Evolutionary conservation across 805 yeast genomes (phyloP), one percentile per base, ranked within the genome.

Genomic region (Teunomyces kruisii): DNA sequence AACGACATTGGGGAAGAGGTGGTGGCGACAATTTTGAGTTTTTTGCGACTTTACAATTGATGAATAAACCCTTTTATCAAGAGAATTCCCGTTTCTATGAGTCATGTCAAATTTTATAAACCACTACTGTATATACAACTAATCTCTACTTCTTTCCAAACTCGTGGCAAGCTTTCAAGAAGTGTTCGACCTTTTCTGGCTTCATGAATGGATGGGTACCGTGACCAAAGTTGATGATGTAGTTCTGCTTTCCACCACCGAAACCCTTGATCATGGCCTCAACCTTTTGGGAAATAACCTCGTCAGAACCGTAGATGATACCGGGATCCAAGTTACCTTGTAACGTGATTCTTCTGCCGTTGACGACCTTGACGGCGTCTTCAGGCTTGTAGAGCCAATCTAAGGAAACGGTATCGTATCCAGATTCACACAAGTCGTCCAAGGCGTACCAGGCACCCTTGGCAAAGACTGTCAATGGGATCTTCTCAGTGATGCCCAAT

Each of bases 301-400:
- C 96, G 45, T 84, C 80, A 3, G 94, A 76, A 12, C 99, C 99
- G 64, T 94, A 94, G 61, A 92, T 90, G 45, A 79, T 82, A 52
- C 98, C 97, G 2, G 99, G 99, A 58, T 94, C 99, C 46, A 94
- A 69, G 66, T 94, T 94, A 44, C 99, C 99, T 71, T 94, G 99
- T 56, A 94, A 72, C 5, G 88, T 79, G 40, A 88, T 88, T 66
- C 96, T 79, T 59, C 75, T 67, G 29, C 87, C 88, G 17, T 80
- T 76, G 50, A 81, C 83, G 10, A 84, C 75, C 58, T 80, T 77
- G 19, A 86, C 88, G 2, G 98, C 97, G 49, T 87, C 88, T 33
- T 74, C 80, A 10, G 98, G 98, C 53, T 79, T 84, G 70, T 83
- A 84, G 31, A 82, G 70, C 97, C 98, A 94, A 65, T 94, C 99